phyloP scores from a whole-genome alignment of 169 alveolate species.

The Miamiensis avidus region DNA sequence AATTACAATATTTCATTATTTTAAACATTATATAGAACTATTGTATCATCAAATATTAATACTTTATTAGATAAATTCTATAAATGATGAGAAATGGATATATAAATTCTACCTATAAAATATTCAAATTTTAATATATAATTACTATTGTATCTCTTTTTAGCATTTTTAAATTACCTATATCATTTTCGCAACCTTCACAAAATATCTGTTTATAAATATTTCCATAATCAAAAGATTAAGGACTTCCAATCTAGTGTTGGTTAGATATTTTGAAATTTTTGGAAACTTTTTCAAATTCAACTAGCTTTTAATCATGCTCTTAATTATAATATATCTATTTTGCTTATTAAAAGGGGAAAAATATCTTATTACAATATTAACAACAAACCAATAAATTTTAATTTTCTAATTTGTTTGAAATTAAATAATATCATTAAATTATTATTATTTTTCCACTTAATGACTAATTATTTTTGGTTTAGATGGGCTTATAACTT shows the following conservation, averaged over 20 bases:
- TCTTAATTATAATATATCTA: background rate
- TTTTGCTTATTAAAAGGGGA: background rate
- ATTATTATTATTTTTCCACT: too few species aligned
- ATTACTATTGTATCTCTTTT: too few species aligned
- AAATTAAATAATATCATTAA: too few species aligned
- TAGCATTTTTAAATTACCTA: background rate
- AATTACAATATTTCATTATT: too few species aligned
- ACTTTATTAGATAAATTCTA: background rate
- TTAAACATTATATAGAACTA: too few species aligned
- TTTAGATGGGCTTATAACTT: too few species aligned
- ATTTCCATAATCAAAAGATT: background rate
- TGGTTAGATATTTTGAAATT: too few species aligned
- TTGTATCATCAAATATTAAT: background rate
- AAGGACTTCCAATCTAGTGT: background rate
- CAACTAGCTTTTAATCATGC: background rate
- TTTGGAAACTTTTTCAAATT: background rate
- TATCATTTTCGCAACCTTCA: background rate
- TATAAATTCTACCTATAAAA: background rate
- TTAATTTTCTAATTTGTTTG: too few species aligned
- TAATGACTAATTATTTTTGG: too few species aligned
- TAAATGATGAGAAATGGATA: background rate
- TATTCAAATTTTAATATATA: too few species aligned
- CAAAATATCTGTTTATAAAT: background rate
- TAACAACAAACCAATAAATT: background rate
- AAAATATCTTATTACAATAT: background rate